These are phyloP conservation scores for Populus ilicifolia DNA, from an alignment of 345 rosid species.

Conservation along the genomic window DNA sequence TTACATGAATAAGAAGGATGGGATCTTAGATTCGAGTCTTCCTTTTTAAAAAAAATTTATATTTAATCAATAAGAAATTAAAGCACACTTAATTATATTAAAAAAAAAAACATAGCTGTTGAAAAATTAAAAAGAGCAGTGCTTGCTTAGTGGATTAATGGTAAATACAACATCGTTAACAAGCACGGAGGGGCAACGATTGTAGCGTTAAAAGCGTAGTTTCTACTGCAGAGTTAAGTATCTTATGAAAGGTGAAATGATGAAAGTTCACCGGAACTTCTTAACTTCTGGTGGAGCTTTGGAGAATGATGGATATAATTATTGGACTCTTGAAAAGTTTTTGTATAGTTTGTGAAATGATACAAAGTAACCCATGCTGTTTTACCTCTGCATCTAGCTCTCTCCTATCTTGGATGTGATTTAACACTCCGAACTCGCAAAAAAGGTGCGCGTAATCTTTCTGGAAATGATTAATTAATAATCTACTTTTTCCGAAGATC, in stretches of 20 bases:
- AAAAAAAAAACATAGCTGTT: too few relatives aligned
- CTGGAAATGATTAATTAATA: background rate
- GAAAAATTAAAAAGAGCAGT: too few relatives aligned
- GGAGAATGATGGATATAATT: slow-evolving; percentile 1
- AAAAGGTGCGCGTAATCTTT: slow-evolving; percentile 10
- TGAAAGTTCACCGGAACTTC: background rate
- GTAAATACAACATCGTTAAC: background rate
- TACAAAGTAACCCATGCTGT: slow-evolving; percentile 6
- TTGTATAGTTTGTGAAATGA: slow-evolving; percentile 7
- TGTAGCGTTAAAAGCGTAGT: background rate
- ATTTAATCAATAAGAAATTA: too few relatives aligned
- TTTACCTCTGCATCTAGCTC: background rate
- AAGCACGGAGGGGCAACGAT: background rate
- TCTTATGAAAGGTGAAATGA: background rate
- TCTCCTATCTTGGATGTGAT: slow-evolving; percentile 10
- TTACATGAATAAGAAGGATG: too few relatives aligned
- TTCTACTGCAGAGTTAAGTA: background rate
- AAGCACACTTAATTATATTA: too few relatives aligned
- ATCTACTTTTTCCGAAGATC: background rate
- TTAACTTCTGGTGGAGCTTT: slow-evolving; percentile 14
- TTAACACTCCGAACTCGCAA: slow-evolving; percentile 17
- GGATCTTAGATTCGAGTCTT: too few relatives aligned
- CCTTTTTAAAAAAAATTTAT: too few relatives aligned
- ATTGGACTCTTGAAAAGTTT: background rate
- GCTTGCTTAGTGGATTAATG: background rate